Evolutionary conservation across 2,329 filamentous ascomycete species (phyloP), one percentile per base, ranked within the genome.

Genomic region (Sporothrix phasma): DNA sequence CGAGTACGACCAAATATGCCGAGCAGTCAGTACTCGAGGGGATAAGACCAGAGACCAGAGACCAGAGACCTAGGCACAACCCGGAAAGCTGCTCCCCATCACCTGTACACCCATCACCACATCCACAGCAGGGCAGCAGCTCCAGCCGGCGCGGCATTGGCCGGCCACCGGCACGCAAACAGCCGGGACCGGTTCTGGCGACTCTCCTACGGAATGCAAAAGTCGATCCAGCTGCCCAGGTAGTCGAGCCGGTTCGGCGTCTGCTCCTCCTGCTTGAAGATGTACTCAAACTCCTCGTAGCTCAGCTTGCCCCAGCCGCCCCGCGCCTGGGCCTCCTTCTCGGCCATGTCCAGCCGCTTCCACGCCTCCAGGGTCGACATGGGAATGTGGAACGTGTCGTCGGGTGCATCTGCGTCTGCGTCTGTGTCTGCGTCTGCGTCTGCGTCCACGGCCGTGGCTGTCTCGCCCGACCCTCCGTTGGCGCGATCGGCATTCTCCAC

Each of bases 151-250:
- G n/a, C n/a, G n/a, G n/a, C n/a, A n/a, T n/a, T n/a, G n/a, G n/a
- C n/a, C n/a, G n/a, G n/a, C n/a, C n/a, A n/a, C n/a, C n/a, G n/a
- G n/a, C n/a, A n/a, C n/a, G n/a, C n/a, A n/a, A n/a, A n/a, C n/a
- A n/a, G n/a, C n/a, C n/a, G n/a, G n/a, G n/a, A n/a, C n/a, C n/a
- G n/a, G n/a, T n/a, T n/a, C n/a, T n/a, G n/a, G n/a, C 4, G 6
- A 13, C 34, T 8, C 26, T 10, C 22, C 24, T 43, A 85, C 15
- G 84, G 85, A 68, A 88, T 87, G 73, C 85, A 88, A 73, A 87
- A 86, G 73, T 97, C 92, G 74, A 97, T 90, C 93, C 93, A 97
- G 70, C 85, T 90, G 66, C 90, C 90, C 54, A 97, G 80, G 74
- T 96, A 93, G 69, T 90, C 89, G 66, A 92, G 80, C 62, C 87